Conservation (phyloP, 2,329 filamentous ascomycete genomes). For the Geosmithia flava region DNA sequence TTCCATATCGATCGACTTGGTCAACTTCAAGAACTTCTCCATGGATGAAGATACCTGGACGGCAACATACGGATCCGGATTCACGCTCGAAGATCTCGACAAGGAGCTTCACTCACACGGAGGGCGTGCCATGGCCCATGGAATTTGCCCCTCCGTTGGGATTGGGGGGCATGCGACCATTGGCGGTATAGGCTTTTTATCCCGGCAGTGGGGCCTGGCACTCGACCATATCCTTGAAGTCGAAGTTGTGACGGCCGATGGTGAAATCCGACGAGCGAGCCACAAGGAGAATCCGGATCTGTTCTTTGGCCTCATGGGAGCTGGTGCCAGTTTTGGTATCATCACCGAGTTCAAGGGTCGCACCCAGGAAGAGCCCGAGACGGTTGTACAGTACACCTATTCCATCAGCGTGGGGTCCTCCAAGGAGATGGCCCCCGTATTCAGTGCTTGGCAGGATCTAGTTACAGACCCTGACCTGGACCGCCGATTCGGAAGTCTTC, state of each 20-base stretch:
- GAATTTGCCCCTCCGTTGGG: conserved; percentile 46
- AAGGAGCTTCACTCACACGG: conserved; percentile 35
- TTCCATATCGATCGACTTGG: conserved; percentile 39
- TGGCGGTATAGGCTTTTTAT: conserved; percentile 44
- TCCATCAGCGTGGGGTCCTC: conserved; percentile 35
- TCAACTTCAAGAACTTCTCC: conserved; percentile 36
- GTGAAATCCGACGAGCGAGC: conserved; percentile 34
- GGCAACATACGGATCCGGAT: conserved; percentile 42
- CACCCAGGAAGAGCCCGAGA: conserved; percentile 41
- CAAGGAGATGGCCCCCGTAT: conserved; percentile 32
- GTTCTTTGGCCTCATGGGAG: conserved; percentile 44
- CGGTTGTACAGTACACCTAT: conserved; percentile 47
- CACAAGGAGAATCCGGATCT: conserved; percentile 35
- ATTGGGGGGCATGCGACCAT: conserved; percentile 47
- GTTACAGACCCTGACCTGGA: conserved; percentile 41
- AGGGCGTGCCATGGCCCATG: conserved; percentile 45
- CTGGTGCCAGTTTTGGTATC: conserved; percentile 42
- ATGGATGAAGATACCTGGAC: conserved; percentile 40
- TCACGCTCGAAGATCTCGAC: conserved; percentile 37
- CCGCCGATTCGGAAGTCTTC: conserved; percentile 43
- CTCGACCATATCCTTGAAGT: conserved; percentile 43
- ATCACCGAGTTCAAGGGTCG: conserved; percentile 43
- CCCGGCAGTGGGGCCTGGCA: conserved; percentile 44
- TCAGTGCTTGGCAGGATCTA: conserved; percentile 45
- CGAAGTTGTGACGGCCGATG: conserved; percentile 44